phyloP scores from a whole-genome alignment of 805 yeast species.

The Kuraishia piskuri region DNA sequence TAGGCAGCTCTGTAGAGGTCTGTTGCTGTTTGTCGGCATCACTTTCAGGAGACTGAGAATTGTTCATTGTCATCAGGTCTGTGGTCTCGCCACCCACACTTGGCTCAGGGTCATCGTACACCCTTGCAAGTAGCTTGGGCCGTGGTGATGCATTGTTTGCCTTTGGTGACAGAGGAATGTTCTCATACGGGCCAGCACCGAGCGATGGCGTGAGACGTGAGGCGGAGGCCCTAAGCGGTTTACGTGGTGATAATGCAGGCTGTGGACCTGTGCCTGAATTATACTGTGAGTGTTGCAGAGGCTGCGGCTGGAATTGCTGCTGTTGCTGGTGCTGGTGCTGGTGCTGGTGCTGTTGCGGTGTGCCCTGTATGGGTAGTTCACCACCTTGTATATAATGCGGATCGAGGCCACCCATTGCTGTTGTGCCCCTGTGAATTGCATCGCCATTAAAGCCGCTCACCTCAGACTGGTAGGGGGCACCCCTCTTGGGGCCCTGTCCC shows the following conservation, averaged over 20 bases:
- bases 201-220: neutral
- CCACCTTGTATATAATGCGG: neutral
- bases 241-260: neutral
- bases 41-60: conserved; percentile 7
- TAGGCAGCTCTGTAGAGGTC: too few relatives aligned
- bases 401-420: neutral
- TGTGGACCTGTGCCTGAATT: too few relatives aligned
- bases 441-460: neutral
- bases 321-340: neutral
- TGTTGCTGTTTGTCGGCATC: conserved; percentile 8
- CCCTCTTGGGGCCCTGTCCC: neutral
- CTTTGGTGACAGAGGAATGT: neutral
- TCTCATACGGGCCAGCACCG: neutral
- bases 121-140: neutral
- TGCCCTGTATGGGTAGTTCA: too few relatives aligned
- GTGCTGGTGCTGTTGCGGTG: neutral
- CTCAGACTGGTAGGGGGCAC: neutral
- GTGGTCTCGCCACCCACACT: neutral
- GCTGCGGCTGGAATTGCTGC: neutral
- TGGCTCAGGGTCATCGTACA: neutral
- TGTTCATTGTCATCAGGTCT: neutral
- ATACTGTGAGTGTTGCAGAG: too few relatives aligned
- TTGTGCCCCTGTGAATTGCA: neutral
- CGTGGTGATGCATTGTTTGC: neutral
- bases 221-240: neutral